Evolutionary conservation across 495 filamentous ascomycete genomes (phyloP), one percentile per base, ranked within the genome.

Genomic region (Paragyromitra xinjiangensis): DNA sequence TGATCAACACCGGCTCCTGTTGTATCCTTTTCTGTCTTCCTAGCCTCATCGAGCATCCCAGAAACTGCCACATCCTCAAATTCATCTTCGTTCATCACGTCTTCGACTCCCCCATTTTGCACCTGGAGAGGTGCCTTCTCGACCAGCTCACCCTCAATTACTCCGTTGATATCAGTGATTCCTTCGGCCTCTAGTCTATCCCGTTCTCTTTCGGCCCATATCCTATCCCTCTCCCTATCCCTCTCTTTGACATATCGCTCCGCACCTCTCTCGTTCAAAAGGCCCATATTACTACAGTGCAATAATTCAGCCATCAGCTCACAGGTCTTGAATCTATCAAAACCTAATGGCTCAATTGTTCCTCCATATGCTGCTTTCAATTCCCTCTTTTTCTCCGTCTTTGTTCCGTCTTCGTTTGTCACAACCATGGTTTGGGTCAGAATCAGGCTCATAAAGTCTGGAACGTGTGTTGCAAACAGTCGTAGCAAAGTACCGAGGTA

Each of bases 251-350:
- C 92, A 77, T 96, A 92, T 61, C 92, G 89, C 80, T 99, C 95
- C 40, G 93, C 94, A 26, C 96, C 96, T 16, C 90, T 86, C 83
- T 98, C 94, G 80, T 99, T 99, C 67, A 99, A 85, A 61, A 99
- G 86, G 7, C 91, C 94, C 95, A 99, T 99, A 81, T 99, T 99
- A 85, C 96, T 98, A 85, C 95, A 99, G 82, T 99, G 95, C 44
- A 99, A 85, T 56, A 99, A 86, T 81, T 99, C 95, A 1, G 95
- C 95, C 96, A 99, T 98, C 78, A 99, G 86, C 84, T 99, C 95
- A 82, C 96, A 99, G 0, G 95, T 97, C 86, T 99, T 99, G 87
- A 99, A 99, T 9, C 95, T 87, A 83, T 99, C 95, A 81, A 99
- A 99, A 1, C 95, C 96, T 19, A 99, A 86, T 7, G 96, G 95